Conservation (phyloP, 2,329 filamentous ascomycete genomes). For the Penicillium aurantiogriseum region DNA sequence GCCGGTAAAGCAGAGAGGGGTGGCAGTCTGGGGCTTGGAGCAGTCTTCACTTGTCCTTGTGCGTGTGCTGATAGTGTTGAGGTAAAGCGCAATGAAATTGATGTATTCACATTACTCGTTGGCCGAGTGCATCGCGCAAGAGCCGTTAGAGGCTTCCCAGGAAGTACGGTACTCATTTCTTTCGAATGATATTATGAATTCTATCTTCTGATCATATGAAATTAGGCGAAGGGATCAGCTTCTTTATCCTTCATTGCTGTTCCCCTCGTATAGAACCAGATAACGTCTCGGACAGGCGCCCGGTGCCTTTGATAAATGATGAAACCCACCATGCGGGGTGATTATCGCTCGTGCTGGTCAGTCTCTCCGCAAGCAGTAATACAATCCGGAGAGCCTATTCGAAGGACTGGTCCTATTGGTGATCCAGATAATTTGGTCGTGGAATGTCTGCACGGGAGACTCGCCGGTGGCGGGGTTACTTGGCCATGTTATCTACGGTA, state of each 20-base stretch:
- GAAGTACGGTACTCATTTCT: constrained; percentile 3
- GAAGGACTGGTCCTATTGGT: not conserved
- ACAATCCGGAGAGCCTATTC: not conserved
- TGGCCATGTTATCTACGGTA: constrained; percentile 1
- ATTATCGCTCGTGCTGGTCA: not conserved
- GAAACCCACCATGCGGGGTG: constrained; percentile 2
- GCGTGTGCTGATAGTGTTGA: constrained; percentile 20
- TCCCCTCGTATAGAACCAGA: not conserved
- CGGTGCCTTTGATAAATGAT: constrained; percentile 1
- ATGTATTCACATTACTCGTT: not conserved
- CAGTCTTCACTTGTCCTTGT: constrained; percentile 8
- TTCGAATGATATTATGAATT: not conserved
- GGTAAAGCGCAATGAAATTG: constrained; percentile 9
- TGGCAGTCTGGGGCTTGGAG: constrained; percentile 4
- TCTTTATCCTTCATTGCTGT: constrained; percentile 1
- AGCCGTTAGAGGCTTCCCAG: constrained; percentile 1
- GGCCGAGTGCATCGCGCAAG: constrained; percentile 1
- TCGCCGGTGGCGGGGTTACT: constrained; percentile 10
- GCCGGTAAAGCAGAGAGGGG: constrained; percentile 35
- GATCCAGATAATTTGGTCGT: not conserved
- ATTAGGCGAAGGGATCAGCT: not conserved
- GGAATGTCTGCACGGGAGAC: constrained; percentile 4
- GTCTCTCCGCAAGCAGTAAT: not conserved
- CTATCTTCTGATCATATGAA: not conserved
- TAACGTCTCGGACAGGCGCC: constrained; percentile 6